These are phyloP conservation scores for Calcarisporium arbuscula DNA, from an alignment of 2,329 filamentous ascomycete genomes.

Conservation along the genomic window DNA sequence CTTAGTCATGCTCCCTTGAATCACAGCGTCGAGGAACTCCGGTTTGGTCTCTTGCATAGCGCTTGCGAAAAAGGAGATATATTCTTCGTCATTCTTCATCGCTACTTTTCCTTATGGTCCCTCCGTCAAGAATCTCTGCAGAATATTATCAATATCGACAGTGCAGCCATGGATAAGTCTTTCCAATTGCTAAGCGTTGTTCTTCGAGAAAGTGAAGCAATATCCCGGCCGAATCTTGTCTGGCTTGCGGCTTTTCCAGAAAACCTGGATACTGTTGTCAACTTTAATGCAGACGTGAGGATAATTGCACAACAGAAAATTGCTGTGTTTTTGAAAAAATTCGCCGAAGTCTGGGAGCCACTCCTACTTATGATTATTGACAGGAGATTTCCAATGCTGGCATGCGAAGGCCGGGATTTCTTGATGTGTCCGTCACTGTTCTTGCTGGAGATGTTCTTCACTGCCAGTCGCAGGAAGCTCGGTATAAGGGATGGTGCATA, in stretches of 20 bases:
- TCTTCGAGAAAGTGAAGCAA: constrained; percentile 16
- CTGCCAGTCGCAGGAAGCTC: constrained; percentile 20
- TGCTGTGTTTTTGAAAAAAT: constrained; percentile 16
- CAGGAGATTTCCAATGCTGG: constrained; percentile 21
- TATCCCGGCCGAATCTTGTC: constrained; percentile 15
- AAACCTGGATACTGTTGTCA: background rate
- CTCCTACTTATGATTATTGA: constrained; percentile 8
- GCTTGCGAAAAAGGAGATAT: constrained; percentile 51
- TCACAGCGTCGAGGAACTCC: constrained; percentile 38
- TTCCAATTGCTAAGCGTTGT: constrained; percentile 14
- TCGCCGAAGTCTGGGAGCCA: constrained; percentile 16
- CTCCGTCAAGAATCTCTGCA: constrained; percentile 28
- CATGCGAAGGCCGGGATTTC: constrained; percentile 15
- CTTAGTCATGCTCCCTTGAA: no score
- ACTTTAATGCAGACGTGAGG: constrained; percentile 2
- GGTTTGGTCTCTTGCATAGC: constrained; percentile 48
- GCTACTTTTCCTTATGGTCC: constrained; percentile 56
- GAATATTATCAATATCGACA: constrained; percentile 11
- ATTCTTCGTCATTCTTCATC: constrained; percentile 61
- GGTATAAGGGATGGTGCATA: constrained; percentile 14
- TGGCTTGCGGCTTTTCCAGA: constrained; percentile 25
- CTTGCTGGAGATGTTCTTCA: constrained; percentile 22
- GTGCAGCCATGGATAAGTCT: constrained; percentile 13
- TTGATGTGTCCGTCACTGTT: constrained; percentile 20
- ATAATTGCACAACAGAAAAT: no score